Base-by-base conservation (phyloP, 179 eudicot species). In the Heliamphora pulchella region DNA sequence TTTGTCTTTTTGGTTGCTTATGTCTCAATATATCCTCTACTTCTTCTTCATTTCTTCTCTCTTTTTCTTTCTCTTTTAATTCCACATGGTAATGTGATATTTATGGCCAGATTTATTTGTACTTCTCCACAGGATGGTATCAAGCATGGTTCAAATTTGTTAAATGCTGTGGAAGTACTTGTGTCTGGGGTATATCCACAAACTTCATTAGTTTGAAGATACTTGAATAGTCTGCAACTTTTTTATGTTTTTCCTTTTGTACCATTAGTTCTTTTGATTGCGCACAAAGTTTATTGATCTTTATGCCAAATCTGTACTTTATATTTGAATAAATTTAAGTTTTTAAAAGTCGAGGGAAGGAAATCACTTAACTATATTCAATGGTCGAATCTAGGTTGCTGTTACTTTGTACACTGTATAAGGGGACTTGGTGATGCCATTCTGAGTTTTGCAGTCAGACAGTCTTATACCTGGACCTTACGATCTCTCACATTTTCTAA, bases 141-240 rank as follows among this genome's bases (percentile, higher is more conserved):
- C 54, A 86, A 81, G 79, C 95, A 93, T 73, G 99, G 98, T 81
- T 90, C 93, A 58, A 94, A 94, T 91, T 83, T 96, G 54, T 86
- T 96, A 61, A 82, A 86, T 84, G 98, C 99, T 3, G 89, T 96
- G 71, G 97, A 93, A 83, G 90, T 92, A 81, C 98, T 96, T 88
- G 94, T 94, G 75, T 94, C 96, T 71, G 98, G 97, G 92, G 99
- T 96, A 87, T 79, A 73, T 78, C 31, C 74, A 18, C 70, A 68
- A 72, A 67, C 80, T 78, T 61, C 20, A 43, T 46, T 81, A 59
- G 63, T 68, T 79, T 55, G 75, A 69, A 68, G 10, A 13, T 39
- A 54, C 61, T 73, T 79, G 31, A 7, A 15, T 43, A 6, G 41
- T 13, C 47, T 50, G 8, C 8, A 54, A 69, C 75, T 57, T 73